These are phyloP conservation scores for Aurifilum marmelostoma DNA, from an alignment of 2,329 filamentous ascomycete species.

Conservation along the genomic window DNA sequence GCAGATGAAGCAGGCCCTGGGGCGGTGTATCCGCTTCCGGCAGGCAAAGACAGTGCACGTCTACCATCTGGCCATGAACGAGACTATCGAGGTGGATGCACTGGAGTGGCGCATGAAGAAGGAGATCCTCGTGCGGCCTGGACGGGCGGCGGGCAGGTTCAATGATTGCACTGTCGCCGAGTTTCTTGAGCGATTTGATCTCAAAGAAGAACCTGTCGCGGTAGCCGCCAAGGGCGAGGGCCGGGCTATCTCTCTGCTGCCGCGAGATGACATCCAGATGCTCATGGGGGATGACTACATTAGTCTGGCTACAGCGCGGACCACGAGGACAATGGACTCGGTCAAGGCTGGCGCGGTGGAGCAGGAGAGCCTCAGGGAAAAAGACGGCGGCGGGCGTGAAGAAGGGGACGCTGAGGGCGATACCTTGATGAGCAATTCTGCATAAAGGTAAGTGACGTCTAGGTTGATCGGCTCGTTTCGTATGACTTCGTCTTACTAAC, in stretches of 20 bases:
- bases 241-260: slow-evolving; percentile 16
- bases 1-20: slow-evolving; percentile 45
- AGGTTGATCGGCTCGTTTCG: neutral
- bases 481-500: neutral
- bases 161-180: slow-evolving; percentile 13
- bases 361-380: neutral
- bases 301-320: slow-evolving; percentile 15
- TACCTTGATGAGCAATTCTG: neutral
- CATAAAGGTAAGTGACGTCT: neutral
- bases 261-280: slow-evolving; percentile 21
- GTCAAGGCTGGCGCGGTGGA: slow-evolving; percentile 4
- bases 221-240: neutral
- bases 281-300: slow-evolving; percentile 28
- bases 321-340: slow-evolving; percentile 9
- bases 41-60: slow-evolving; percentile 44
- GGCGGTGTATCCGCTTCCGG: slow-evolving; percentile 44
- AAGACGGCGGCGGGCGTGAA: too few species aligned
- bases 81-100: slow-evolving; percentile 47
- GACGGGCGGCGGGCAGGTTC: slow-evolving; percentile 20
- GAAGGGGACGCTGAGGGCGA: neutral
- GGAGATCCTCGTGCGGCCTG: slow-evolving; percentile 19
- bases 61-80: slow-evolving; percentile 44
- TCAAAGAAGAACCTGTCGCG: neutral
- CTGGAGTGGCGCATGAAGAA: slow-evolving; percentile 33
- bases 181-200: slow-evolving; percentile 24